Conservation (phyloP, 1,284 basidiomycete genomes). For the Tilletia indica region DNA sequence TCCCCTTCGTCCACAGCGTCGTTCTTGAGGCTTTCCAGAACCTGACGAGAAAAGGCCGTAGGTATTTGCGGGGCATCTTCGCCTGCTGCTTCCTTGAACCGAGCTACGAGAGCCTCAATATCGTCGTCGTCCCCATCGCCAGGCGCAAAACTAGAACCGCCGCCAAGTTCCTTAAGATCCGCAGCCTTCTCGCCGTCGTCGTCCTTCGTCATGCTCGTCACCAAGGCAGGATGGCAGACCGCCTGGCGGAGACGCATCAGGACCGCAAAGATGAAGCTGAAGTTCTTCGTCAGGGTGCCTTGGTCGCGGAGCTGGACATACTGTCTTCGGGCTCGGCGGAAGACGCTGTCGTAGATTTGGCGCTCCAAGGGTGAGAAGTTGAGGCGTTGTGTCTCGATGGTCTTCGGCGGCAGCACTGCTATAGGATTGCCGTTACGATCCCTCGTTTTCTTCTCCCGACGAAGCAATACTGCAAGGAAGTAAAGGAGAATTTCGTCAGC, state of each 20-base stretch:
- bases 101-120: constrained; percentile 23
- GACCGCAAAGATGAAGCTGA: constrained; percentile 57
- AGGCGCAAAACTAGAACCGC: constrained; percentile 2
- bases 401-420: constrained; percentile 83
- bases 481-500: neutral
- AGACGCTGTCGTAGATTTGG: constrained; percentile 56
- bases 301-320: constrained; percentile 42
- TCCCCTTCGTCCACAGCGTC: constrained; percentile 15
- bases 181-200: constrained; percentile 19
- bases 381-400: constrained; percentile 59
- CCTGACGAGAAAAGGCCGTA: neutral
- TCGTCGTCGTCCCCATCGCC: constrained; percentile 28
- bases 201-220: constrained; percentile 35
- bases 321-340: constrained; percentile 46
- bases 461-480: constrained; percentile 61
- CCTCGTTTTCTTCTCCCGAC: constrained; percentile 89
- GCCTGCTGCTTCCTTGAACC: constrained; percentile 17
- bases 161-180: constrained; percentile 26
- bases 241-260: constrained; percentile 58
- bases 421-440: constrained; percentile 84
- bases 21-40: constrained; percentile 1
- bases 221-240: constrained; percentile 57
- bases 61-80: neutral
- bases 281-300: constrained; percentile 50
- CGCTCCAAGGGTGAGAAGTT: constrained; percentile 48